Percentiles rank a stretch among this genome's conserved stretches.
Evolutionary conservation across 495 filamentous ascomycete genomes (phyloP).

Genomic region (Penicillium odoratum): DNA sequence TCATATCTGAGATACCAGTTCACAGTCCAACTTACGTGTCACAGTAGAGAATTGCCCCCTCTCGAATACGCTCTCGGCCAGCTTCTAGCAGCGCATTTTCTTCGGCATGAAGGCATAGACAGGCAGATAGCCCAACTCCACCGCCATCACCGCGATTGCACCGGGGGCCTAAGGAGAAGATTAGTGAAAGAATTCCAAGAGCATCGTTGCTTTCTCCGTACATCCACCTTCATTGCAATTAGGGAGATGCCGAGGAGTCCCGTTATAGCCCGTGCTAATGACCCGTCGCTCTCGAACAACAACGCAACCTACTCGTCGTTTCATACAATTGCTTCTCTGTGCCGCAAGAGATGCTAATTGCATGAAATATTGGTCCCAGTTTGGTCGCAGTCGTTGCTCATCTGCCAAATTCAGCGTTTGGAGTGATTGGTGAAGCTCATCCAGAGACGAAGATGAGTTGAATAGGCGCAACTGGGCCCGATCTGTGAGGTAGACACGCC

Average conservation of each 20-base stretch:
- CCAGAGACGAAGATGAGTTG: conserved; percentile 73
- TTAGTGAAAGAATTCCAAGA: conserved; percentile 1
- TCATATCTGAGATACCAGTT: not conserved
- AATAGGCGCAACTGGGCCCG: conserved; percentile 80
- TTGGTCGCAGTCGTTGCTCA: conserved; percentile 79
- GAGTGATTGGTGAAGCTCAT: conserved; percentile 67
- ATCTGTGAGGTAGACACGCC: conserved; percentile 71
- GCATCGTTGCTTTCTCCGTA: conserved; percentile 21
- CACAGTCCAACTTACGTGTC: conserved; percentile 61
- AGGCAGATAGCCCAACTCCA: conserved; percentile 76
- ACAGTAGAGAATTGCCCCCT: conserved; percentile 81
- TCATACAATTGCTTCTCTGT: conserved; percentile 96
- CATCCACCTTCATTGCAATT: conserved; percentile 97
- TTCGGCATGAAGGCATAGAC: conserved; percentile 93
- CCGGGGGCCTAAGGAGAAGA: conserved; percentile 52
- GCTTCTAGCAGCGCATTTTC: conserved; percentile 96
- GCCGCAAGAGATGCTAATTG: conserved; percentile 87
- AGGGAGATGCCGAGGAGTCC: conserved; percentile 77
- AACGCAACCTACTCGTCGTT: conserved; percentile 91
- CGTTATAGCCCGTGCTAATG: conserved; percentile 97
- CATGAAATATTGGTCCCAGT: conserved; percentile 99
- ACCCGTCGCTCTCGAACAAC: conserved; percentile 86
- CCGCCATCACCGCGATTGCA: conserved; percentile 75
- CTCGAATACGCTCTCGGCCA: conserved; percentile 82
- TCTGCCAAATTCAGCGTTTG: conserved; percentile 70